Evolutionary conservation across 805 yeast genomes (phyloP), one percentile per base, ranked within the genome.

Genomic region (Ogataea haglerorum): DNA sequence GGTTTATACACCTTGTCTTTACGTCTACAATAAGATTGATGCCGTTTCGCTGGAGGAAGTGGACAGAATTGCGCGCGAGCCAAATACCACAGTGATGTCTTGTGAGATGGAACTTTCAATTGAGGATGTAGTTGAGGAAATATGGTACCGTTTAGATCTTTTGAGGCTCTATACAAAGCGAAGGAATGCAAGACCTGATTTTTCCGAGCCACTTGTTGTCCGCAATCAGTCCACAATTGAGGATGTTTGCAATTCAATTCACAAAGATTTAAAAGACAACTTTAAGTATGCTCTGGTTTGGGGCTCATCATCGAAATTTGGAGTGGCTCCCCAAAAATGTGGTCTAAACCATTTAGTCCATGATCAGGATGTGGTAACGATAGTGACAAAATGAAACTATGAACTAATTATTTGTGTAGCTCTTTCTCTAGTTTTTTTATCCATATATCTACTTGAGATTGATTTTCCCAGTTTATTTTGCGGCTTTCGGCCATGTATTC

Each of bases 221-320:
- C 73, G 98, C 53, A 74, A 72, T 41, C 75, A 80, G 40, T 82
- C 95, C 6, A 72, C 93, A 2, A 78, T 91, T 38, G 91, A 83
- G 49, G 88, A 82, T 50, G 87, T 91, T 21, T 91, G 99, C 68
- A 90, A 91, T 58, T 75, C 93, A 10, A 83, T 91, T 47, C 98
- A 91, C 61, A 76, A 95, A 52, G 96, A 90, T 55, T 85, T 91
- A 72, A 90, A 89, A 57, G 81, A 84, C 49, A 87, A 85, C 56
- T 91, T 93, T 72, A 87, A 89, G 61, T 89, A 90, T 60, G 98
- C 98, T 0, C 65, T 89, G 56, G 96, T 91, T 5, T 91, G 98
- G 97, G 99, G 99, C 0, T 80, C 90, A 1, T 82, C 95, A 34
- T 85, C 97, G 6, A 93, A 93, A 61, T 61, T 60, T 30, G 66